Evolutionary conservation across 768 basidiomycete genomes (phyloP), one percentile per base, ranked within the genome.

Genomic region (Psilocybe sp.): DNA sequence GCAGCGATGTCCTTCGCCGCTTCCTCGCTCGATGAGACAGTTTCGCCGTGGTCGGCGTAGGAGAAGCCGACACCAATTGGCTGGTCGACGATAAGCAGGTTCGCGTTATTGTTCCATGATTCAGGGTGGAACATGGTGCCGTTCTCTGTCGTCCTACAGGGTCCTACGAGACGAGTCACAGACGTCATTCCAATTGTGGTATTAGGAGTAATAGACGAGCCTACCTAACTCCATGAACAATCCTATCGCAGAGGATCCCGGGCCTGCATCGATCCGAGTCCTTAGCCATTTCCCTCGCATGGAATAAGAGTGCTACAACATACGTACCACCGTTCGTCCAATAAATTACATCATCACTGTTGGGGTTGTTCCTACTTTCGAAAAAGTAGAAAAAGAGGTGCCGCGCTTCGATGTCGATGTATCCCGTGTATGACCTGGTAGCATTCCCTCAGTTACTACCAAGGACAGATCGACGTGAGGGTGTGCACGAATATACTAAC

Each of bases 301-400:
- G 7, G 23, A 28, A 28, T 28, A 28, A 7, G 4, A 52, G 60
- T 81, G 41, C 66, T 65, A 43, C 63, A 70, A 2, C 68, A 67
- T 20, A 37, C 45, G 12, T 10, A 60, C 73, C 85, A 48, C 75
- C 75, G 45, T 72, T 76, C 0, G 72, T 73, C 76, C 76, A 78
- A 57, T 82, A 78, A 11, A 84, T 78, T 11, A 84, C 77, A 54
- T 83, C 81, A 59, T 84, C 82, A 45, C 66, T 76, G 28, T 73
- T 74, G 6, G 84, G 82, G 51, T 83, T 69, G 44, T 65, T 75
- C 44, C 88, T 69, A 48, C 81, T 84, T 62, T 89, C 85, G 62
- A 89, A 89, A 62, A 89, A 88, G 69, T 85, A 86, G 72, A 89
- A 88, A 62, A 84, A 85, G n/a, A 85, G 56, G 59, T 84, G 84